A percentile compares a stretch with the other conserved stretches of the same genome.
phyloP scores from a whole-genome alignment of 257 asterid species.

The Anisodus acutangulus region DNA sequence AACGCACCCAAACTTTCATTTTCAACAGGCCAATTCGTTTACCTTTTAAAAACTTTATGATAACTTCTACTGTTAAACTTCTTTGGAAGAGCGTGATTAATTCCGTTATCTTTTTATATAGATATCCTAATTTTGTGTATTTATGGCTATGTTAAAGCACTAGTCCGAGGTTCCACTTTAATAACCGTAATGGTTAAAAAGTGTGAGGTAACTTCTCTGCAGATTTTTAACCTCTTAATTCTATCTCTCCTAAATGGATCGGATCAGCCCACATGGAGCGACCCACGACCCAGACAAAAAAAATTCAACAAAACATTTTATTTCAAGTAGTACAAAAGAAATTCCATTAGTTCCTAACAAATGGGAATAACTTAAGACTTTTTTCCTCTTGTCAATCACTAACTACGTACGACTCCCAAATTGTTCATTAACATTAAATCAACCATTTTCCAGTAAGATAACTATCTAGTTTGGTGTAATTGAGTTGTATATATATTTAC shows the following conservation, averaged over 20 bases:
- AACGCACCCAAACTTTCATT: neutral
- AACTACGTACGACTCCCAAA: too few species aligned
- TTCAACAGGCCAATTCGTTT: neutral
- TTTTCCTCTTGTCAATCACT: too few species aligned
- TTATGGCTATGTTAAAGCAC: too few species aligned
- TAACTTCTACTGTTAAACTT: too few species aligned
- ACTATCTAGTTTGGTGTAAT: neutral
- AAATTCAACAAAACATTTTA: neutral
- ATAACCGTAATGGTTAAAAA: neutral
- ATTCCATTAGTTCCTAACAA: too few species aligned
- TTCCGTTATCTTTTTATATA: too few species aligned
- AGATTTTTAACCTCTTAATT: neutral
- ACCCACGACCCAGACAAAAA: neutral
- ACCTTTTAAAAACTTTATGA: neutral
- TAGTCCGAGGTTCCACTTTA: too few species aligned
- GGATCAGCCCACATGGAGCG: neutral
- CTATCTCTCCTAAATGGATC: neutral
- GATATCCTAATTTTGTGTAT: too few species aligned
- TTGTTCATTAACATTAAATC: too few species aligned
- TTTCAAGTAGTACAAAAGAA: too few species aligned
- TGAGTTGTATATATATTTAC: neutral
- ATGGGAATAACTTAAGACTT: too few species aligned
- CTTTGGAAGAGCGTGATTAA: too few species aligned
- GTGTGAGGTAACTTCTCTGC: neutral
- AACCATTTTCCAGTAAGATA: neutral